Evolutionary conservation across 2,329 filamentous ascomycete species (phyloP).

Genomic region (Achaetomium macrosporum): DNA sequence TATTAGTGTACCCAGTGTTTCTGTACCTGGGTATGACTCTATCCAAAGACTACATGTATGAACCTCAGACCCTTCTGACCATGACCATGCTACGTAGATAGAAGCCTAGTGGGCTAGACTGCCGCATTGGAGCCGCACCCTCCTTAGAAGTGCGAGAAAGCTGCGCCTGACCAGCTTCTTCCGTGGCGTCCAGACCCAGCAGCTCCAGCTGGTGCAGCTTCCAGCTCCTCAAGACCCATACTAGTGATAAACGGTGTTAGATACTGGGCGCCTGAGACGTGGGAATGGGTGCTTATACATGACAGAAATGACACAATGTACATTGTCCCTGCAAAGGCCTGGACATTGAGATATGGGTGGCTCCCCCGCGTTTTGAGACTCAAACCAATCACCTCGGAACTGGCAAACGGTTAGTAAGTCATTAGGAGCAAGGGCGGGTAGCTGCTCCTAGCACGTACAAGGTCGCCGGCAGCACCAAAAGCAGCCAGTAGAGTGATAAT

Average conservation of each 20-base stretch:
- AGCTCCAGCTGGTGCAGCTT: slow-evolving; percentile 37
- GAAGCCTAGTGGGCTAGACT: background rate
- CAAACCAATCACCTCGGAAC: slow-evolving; percentile 57
- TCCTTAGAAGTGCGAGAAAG: slow-evolving; percentile 21
- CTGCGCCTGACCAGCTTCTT: slow-evolving; percentile 24
- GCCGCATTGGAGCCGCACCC: background rate
- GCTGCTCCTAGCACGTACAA: slow-evolving; percentile 34
- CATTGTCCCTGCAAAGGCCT: slow-evolving; percentile 57
- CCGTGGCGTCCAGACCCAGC: slow-evolving; percentile 26
- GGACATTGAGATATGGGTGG: slow-evolving; percentile 45
- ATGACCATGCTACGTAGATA: slow-evolving; percentile 20
- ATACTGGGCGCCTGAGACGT: background rate
- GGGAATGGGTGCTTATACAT: slow-evolving; percentile 25
- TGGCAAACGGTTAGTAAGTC: slow-evolving; percentile 6
- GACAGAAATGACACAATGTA: slow-evolving; percentile 51
- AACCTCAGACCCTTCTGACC: slow-evolving; percentile 18
- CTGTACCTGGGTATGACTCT: too few species aligned
- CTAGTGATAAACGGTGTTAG: slow-evolving; percentile 17
- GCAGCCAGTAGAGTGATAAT: slow-evolving; percentile 66
- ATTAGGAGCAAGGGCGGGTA: background rate
- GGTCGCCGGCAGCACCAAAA: slow-evolving; percentile 63
- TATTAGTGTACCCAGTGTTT: too few species aligned
- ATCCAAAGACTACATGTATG: too few species aligned
- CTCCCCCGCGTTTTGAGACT: slow-evolving; percentile 41
- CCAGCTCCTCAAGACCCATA: slow-evolving; percentile 40